phyloP scores from a whole-genome alignment of 805 yeast species.

The Yamadazyma endophytica region DNA sequence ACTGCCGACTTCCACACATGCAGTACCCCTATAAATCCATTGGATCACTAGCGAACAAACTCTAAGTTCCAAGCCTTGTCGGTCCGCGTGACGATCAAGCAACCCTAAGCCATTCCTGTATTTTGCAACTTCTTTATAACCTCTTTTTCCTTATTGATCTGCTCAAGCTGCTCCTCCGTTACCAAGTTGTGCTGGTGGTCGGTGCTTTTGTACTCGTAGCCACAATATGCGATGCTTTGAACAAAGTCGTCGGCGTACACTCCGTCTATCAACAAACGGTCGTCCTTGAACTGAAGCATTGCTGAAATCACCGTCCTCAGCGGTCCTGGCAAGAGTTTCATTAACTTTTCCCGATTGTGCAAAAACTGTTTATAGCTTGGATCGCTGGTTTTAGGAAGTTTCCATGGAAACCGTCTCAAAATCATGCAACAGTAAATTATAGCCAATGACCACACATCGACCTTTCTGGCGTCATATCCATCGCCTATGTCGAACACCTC shows the following conservation, averaged over 20 bases:
- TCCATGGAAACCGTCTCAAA: conserved; percentile 90
- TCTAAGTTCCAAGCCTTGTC: too few species aligned
- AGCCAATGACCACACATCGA: conserved; percentile 92
- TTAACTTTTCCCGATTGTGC: conserved; percentile 43
- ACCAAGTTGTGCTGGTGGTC: conserved; percentile 65
- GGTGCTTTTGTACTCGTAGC: conserved; percentile 19
- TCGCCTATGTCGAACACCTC: conserved; percentile 56
- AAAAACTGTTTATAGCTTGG: conserved; percentile 68
- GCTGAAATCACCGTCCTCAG: conserved; percentile 56
- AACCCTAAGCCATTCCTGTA: conserved; percentile 10
- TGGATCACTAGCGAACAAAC: too few species aligned
- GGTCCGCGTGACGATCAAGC: background rate
- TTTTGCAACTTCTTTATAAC: conserved; percentile 15
- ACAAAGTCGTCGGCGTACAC: conserved; percentile 59
- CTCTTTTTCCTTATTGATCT: conserved; percentile 29
- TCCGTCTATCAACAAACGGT: conserved; percentile 57
- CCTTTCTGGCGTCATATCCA: conserved; percentile 80
- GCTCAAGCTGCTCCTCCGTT: conserved; percentile 57
- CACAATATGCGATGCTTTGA: conserved; percentile 53
- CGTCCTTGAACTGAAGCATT: conserved; percentile 61
- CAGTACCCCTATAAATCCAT: too few species aligned
- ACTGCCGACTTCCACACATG: too few species aligned
- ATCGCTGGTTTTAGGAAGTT: conserved; percentile 76
- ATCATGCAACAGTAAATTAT: conserved; percentile 90
- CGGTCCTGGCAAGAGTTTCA: conserved; percentile 65